Conservation (phyloP, 805 yeast genomes). For the Kazachstania psychrophila region DNA sequence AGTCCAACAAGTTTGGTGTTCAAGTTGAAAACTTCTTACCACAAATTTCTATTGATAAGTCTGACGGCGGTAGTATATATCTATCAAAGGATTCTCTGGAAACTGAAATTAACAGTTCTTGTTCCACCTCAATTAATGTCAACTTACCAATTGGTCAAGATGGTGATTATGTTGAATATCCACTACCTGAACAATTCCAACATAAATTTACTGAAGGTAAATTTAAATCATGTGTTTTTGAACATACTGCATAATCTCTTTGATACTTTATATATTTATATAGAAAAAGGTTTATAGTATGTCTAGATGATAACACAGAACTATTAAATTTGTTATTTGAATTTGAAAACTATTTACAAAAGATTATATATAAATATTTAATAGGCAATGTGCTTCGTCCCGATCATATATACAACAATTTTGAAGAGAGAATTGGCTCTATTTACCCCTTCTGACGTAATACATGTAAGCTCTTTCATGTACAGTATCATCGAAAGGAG, state of each 20-base stretch:
- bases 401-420: background rate
- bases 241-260: slow-evolving; percentile 56
- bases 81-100: slow-evolving; percentile 61
- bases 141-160: slow-evolving; percentile 66
- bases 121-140: slow-evolving; percentile 76
- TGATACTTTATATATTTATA: background rate
- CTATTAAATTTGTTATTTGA: background rate
- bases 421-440: too few species aligned
- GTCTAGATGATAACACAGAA: background rate
- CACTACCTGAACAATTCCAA: slow-evolving; percentile 87
- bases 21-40: slow-evolving; percentile 82
- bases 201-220: slow-evolving; percentile 58
- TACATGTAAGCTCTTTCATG: slow-evolving; percentile 95
- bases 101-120: slow-evolving; percentile 73
- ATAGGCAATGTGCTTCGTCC: too few species aligned
- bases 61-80: slow-evolving; percentile 77
- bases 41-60: slow-evolving; percentile 76
- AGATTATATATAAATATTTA: background rate
- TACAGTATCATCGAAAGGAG: slow-evolving; percentile 73
- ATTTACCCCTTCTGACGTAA: slow-evolving; percentile 66
- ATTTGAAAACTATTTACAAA: slow-evolving; percentile 4
- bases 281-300: too few species aligned
- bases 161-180: slow-evolving; percentile 67
- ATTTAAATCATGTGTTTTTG: slow-evolving; percentile 63
- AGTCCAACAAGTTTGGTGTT: slow-evolving; percentile 68